Base-by-base conservation (phyloP, 2,329 filamentous ascomycete species). In the Lasiodiplodia hormozganensis region DNA sequence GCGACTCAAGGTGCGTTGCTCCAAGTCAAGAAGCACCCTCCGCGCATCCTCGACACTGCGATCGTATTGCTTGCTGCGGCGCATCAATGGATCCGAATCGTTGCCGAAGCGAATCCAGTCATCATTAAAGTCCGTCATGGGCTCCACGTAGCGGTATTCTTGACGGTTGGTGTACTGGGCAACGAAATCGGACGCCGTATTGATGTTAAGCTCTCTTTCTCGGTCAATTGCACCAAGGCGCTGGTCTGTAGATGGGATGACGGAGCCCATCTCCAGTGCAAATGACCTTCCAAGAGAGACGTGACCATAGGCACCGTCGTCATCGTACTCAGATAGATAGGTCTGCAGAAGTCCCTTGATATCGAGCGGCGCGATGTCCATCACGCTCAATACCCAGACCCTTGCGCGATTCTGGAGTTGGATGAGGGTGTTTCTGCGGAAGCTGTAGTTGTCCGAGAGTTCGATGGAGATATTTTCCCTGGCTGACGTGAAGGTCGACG, bases 151-250 rank as follows among this genome's bases (percentile, higher is more conserved):
- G 68, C 94, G 90, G 79, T 99, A 99, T 76, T 97, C 94, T 77
- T 99, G 96, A 47, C 96, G 91, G 31, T 94, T 96, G 3, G 95
- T 98, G 78, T 99, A 99, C 76, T 99, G 95, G 1, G 96, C 94
- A 76, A 99, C 89, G 74, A 99, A 97, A 77, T 98, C 95, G 2
- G 96, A 98, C 0, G 93, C 94, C 12, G 94, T 94, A 77, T 98
- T 97, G 77, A 97, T 90, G 70, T 88, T 88, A 66, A 88, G 88
- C 58, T 90, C 88, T 21, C 91, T 89, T 71, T 92, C 87, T 43
- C 86, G 87, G 72, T 96, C 92, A 60, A 99, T 89, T 7, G 93
- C 94, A 43, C 65, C 90, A 52, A 99, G 85, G 71, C 93, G 89
- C 75, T 96, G 93, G 77, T 99, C 95, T 11, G 91, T 94, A 5